phyloP scores from a whole-genome alignment of 2,329 filamentous ascomycete genomes.

The Botrytis fragariae region DNA sequence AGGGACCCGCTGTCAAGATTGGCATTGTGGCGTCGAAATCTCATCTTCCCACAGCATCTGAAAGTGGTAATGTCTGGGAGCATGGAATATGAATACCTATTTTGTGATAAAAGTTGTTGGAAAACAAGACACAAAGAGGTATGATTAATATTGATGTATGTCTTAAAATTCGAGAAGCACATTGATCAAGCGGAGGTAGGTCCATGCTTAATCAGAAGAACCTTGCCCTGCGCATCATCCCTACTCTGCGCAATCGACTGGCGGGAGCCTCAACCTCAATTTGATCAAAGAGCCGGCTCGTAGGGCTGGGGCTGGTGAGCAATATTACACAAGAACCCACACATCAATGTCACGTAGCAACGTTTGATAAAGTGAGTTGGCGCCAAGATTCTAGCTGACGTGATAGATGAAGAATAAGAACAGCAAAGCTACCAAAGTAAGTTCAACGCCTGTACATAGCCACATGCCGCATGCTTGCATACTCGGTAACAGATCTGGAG shows the following conservation, averaged over 20 bases:
- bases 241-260: neutral
- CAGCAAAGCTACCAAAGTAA: neutral
- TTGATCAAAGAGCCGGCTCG: neutral
- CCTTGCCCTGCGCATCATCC: neutral
- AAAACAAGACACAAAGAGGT: neutral
- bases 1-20: slow-evolving; percentile 5
- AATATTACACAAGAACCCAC: slow-evolving; percentile 14
- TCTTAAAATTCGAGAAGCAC: neutral
- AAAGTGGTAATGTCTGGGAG: neutral
- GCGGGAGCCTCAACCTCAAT: neutral
- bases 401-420: slow-evolving; percentile 8
- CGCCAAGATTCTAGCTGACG: slow-evolving; percentile 14
- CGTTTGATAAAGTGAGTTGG: neutral
- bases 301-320: slow-evolving; percentile 16
- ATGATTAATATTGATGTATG: neutral
- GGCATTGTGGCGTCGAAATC: neutral
- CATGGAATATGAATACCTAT: neutral
- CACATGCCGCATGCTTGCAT: slow-evolving; percentile 21
- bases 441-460: slow-evolving; percentile 17
- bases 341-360: slow-evolving; percentile 14
- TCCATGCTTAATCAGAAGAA: neutral
- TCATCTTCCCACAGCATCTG: neutral
- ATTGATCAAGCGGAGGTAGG: slow-evolving; percentile 2
- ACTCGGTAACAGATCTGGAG: slow-evolving; percentile 26
- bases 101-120: neutral